These are phyloP conservation scores for Creolimax fragrantissima DNA, from an alignment of 78 protist genomes.

Conservation along the genomic window DNA sequence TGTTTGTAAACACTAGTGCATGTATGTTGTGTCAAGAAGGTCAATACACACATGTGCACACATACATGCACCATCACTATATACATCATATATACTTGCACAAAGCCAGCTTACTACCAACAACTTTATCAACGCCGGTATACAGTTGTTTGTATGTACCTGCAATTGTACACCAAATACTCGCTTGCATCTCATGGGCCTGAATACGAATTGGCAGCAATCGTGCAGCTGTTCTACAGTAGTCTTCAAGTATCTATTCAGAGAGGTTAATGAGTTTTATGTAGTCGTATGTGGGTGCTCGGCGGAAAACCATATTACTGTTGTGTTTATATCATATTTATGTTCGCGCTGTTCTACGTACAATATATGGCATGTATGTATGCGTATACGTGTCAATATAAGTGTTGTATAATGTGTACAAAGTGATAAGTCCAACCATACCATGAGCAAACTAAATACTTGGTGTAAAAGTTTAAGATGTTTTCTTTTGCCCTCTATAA, in stretches of 20 bases:
- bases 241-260: not conserved
- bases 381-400: too few species aligned
- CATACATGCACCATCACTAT: not conserved
- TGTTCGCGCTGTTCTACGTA: too few species aligned
- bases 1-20: not conserved
- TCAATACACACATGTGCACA: not conserved
- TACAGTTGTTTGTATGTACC: not conserved
- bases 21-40: not conserved
- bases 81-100: not conserved
- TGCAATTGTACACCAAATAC: not conserved
- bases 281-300: not conserved
- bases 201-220: not conserved
- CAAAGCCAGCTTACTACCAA: not conserved
- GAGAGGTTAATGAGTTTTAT: not conserved
- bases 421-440: not conserved
- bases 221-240: not conserved
- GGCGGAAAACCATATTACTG: not conserved
- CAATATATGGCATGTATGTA: too few species aligned
- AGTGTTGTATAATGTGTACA: not conserved
- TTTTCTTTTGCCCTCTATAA: too few species aligned
- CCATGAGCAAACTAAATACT: not conserved
- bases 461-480: not conserved
- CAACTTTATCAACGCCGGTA: not conserved
- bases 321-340: not conserved
- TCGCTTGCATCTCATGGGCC: not conserved